Base-by-base conservation (phyloP, 805 yeast species). In the Ogataea nonfermentans region DNA sequence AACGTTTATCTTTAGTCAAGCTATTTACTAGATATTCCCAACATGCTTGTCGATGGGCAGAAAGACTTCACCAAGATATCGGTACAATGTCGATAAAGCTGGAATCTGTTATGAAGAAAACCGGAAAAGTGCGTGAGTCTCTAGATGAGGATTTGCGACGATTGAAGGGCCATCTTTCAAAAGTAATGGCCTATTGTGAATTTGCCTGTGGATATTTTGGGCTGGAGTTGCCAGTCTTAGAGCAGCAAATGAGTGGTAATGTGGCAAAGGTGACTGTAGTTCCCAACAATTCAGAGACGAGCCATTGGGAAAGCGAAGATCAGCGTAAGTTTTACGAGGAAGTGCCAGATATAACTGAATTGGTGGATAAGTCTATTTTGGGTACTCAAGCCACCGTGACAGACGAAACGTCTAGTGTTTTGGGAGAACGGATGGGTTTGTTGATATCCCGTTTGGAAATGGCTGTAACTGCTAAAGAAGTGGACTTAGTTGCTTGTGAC, bases 291-390 rank as follows among this genome's bases (percentile, higher is more conserved):
- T 14, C 24, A 13, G 53, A 39, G 22, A 38, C 37, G 32, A 32
- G 27, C 32, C 48, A 73, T 2, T 87, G 95, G 95, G 84, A 76
- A 27, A 79, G 72, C 40, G 77, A 77, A 12, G 81, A 79, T 22
- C 79, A 75, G n/a, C 71, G 73, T 44, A 68, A 66, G 44, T 89
- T 87, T 55, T 84, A 86, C 55, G 77, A 74, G 22, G 69, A 63
- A 1, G 60, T 79, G 13, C 81, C 84, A 0, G 63, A 62, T 11
- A 49, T 73, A 8, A 59, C 63, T 4, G 57, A 57, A 3, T 53
- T 62, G 5, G 48, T 70, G 1, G 57, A 66, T 1, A 62, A 58
- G n/a, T 49, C 52, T 4, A 30, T 49, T 9, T 37, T 58, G 15
- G 38, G 46, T 14, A 33, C 20, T 4, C 34, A 33, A 32, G 4